phyloP scores from a whole-genome alignment of 805 yeast genomes.

The Barnettozyma botsteinii region DNA sequence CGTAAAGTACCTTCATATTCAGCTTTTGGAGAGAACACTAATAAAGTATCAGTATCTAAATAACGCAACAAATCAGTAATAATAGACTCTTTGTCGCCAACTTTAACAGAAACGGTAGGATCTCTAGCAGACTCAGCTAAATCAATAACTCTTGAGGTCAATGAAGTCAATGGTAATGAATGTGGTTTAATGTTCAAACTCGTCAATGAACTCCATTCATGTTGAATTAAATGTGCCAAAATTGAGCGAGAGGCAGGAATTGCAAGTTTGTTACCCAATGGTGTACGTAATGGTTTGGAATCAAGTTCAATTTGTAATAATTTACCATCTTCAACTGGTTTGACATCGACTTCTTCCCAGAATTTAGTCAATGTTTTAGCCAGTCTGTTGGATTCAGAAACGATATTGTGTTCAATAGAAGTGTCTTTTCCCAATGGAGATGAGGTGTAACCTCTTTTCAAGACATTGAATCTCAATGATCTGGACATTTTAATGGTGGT shows the following conservation, averaged over 20 bases:
- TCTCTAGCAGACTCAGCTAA: conserved; percentile 38
- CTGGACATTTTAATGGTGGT: conserved; percentile 4
- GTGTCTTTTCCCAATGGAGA: conserved; percentile 22
- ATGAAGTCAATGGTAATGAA: conserved; percentile 79
- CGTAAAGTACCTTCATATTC: conserved; percentile 85
- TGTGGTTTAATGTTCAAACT: conserved; percentile 66
- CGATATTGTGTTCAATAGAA: conserved; percentile 45
- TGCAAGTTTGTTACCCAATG: conserved; percentile 64
- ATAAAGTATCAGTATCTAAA: conserved; percentile 88
- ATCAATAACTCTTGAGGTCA: conserved; percentile 84
- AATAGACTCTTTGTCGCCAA: conserved; percentile 53
- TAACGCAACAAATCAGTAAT: conserved; percentile 64
- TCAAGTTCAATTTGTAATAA: conserved; percentile 59
- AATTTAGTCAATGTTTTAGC: conserved; percentile 66
- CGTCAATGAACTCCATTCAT: conserved; percentile 83
- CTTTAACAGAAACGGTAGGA: conserved; percentile 48
- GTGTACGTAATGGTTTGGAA: conserved; percentile 74
- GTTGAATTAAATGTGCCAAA: conserved; percentile 69
- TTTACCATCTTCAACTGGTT: conserved; percentile 21
- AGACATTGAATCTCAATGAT: conserved; percentile 6
- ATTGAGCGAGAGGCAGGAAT: conserved; percentile 54
- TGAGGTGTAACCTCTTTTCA: conserved; percentile 6
- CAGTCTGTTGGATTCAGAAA: conserved; percentile 61
- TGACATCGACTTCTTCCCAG: conserved; percentile 70
- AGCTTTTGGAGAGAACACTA: conserved; percentile 72